Base-by-base conservation (phyloP, 768 basidiomycete species). In the Neoboletus magnificus region DNA sequence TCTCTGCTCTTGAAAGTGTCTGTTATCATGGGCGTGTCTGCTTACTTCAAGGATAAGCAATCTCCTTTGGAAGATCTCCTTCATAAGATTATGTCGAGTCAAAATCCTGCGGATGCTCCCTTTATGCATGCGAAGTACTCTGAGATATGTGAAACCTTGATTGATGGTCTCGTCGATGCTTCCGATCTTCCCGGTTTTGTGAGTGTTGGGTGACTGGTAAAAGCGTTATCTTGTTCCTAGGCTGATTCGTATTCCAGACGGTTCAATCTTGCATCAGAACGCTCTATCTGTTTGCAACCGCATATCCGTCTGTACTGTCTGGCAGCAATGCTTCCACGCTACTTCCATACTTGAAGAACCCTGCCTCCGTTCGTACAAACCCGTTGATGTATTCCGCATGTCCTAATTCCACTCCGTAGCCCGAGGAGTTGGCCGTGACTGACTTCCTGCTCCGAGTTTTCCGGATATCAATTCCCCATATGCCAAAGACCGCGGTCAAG, bases 371-470 rank as follows among this genome's bases (percentile, higher is more conserved):
- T 67, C 64, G 83, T 71, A 48, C 1, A n/a, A 29, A 25, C 25
- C 3, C 30, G 22, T 22, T 49, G 39, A 35, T 16, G 6, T 32
- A 41, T 56, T 53, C 4, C 44, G 11, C 30, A 10, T 42, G 22
- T 57, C 42, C 49, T 50, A 18, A 62, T 48, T 15, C 41, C 27
- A 1, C 20, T 29, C 41, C 18, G 9, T 62, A 96, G 93, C 45
- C 78, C 4, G 95, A 98, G 52, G 95, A 98, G 58, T 82, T 93
- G 59, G 76, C 80, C 0, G 89, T 88, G 5, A 86, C 87, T 1
- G 95, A 98, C 66, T 90, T 91, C 67, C 73, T 99, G 5, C 79
- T 98, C 39, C 89, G 89, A 59, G 91, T 96, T 40, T 98, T 97
- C 75, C 81, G 90, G 30, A 81, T 81, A 18, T 86, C 86, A 2